Evolutionary conservation across 805 yeast species (phyloP), one percentile per base, ranked within the genome.

Genomic region (Candida sithepensis): DNA sequence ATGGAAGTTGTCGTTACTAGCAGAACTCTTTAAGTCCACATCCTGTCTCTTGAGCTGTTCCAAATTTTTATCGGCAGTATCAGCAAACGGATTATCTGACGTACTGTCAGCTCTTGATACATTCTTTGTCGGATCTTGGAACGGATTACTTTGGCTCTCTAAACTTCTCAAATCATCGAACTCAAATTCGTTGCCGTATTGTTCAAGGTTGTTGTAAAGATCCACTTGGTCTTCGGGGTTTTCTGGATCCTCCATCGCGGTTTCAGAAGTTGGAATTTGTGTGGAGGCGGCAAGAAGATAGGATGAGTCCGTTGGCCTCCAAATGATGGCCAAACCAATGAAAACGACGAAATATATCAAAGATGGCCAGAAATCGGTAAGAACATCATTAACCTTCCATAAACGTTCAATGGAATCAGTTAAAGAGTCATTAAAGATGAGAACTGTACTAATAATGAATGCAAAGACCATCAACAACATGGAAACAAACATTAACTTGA

Each of bases 301-400:
- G 48, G 96, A 90, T 37, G 96, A 89, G 57, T 86, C 94, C 0
- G 97, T 92, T 45, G 99, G 99, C 67, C 99, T 84, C 99, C 99
- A 94, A 53, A 94, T 79, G 72, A 90, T 81, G 4, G 96, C 88
- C 53, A 94, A 75, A 9, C 90, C 79, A 58, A 85, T 78, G 65
- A 94, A 91, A 34, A 91, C 91, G 42, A 84, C 68, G 61, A 87
- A 88, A 69, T 89, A 94, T 13, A 90, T 84, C 42, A 89, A 77
- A 42, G 96, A 84, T 36, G 97, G 96, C 97, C 98, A 91, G 71
- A 96, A 95, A 58, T 92, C 97, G 40, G 85, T 77, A 45, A 89
- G 68, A 59, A 94, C 89, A 72, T 88, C 91, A 60, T 95, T 81
- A 40, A 88, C 79, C 68, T 91, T 88, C 99, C 99, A 94, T 63